A percentile compares a stretch with the other conserved stretches of the same genome.
Conservation (phyloP, 371 early-diverging fungal species). For the Mucor piriformis region DNA sequence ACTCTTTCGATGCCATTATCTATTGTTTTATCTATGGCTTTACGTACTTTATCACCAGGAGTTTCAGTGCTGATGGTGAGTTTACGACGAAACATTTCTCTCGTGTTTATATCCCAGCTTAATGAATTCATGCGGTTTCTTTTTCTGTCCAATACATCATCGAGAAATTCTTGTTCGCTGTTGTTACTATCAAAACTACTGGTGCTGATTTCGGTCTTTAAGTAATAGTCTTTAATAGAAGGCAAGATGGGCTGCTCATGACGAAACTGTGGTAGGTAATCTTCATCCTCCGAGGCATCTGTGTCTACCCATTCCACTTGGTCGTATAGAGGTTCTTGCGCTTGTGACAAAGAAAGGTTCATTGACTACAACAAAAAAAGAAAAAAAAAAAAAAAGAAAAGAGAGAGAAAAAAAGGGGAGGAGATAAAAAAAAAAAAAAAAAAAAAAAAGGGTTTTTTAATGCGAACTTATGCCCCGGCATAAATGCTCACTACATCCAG, state of each 20-base stretch:
- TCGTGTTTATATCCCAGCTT: conserved; percentile 26
- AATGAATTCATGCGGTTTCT: conserved; percentile 23
- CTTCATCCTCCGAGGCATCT: conserved; percentile 47
- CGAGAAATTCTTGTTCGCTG: background rate
- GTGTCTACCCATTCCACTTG: conserved; percentile 46
- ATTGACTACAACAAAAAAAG: background rate
- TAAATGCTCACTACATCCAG: background rate
- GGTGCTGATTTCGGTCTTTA: background rate
- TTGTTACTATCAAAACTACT: conserved; percentile 7
- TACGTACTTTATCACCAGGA: conserved; percentile 43
- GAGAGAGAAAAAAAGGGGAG: background rate
- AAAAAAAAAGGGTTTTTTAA: background rate
- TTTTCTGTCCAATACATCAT: conserved; percentile 6
- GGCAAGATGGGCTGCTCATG: conserved; percentile 15
- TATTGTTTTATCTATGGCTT: conserved; percentile 51
- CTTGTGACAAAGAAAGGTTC: background rate
- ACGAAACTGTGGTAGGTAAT: conserved; percentile 39
- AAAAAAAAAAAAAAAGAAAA: background rate
- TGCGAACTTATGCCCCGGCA: background rate
- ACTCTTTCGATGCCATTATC: conserved; percentile 58
- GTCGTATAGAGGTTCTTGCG: background rate
- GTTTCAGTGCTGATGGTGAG: conserved; percentile 6
- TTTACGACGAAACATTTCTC: conserved; percentile 16
- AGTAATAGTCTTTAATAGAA: conserved; percentile 6
- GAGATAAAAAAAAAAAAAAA: background rate